Conservation (phyloP, 805 yeast species). For the Yarrowia keelungensis region DNA sequence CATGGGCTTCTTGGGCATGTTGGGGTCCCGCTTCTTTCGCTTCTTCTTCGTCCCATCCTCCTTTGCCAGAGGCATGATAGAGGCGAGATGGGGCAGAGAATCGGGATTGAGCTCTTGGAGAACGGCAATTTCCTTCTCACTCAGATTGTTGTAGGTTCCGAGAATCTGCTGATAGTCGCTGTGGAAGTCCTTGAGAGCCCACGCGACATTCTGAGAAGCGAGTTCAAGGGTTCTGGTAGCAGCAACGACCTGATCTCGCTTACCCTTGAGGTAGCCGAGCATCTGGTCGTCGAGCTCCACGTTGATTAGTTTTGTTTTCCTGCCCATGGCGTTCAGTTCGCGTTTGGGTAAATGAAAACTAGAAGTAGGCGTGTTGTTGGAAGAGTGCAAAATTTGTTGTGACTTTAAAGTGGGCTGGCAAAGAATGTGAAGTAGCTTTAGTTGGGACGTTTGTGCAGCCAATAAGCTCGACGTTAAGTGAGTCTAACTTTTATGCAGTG, state of each 20-base stretch:
- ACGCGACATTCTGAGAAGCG: constrained; percentile 8
- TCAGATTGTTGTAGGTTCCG: not conserved
- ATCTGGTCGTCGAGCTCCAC: constrained; percentile 30
- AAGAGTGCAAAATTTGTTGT: constrained; percentile 15
- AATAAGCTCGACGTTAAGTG: constrained; percentile 3
- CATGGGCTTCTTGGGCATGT: constrained; percentile 94
- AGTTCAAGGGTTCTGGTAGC: constrained; percentile 25
- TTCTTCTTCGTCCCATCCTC: not conserved
- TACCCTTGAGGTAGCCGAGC: constrained; percentile 19
- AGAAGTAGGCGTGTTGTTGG: constrained; percentile 33
- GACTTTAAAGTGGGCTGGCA: constrained; percentile 11
- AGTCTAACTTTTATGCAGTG: not conserved
- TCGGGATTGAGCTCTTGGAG: constrained; percentile 12
- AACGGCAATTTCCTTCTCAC: not conserved
- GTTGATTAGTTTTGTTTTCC: not conserved
- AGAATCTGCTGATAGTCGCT: not conserved
- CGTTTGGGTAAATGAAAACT: constrained; percentile 13
- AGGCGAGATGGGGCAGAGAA: not conserved
- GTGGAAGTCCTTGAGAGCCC: constrained; percentile 23
- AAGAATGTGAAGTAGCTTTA: constrained; percentile 28
- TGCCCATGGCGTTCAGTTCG: constrained; percentile 33
- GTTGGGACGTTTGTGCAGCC: constrained; percentile 19
- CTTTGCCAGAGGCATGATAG: not conserved
- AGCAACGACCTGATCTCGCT: constrained; percentile 23
- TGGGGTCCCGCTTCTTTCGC: constrained; percentile 65